phyloP scores from a whole-genome alignment of 192 early-diverging fungal genomes.

The Dissophora ornata region DNA sequence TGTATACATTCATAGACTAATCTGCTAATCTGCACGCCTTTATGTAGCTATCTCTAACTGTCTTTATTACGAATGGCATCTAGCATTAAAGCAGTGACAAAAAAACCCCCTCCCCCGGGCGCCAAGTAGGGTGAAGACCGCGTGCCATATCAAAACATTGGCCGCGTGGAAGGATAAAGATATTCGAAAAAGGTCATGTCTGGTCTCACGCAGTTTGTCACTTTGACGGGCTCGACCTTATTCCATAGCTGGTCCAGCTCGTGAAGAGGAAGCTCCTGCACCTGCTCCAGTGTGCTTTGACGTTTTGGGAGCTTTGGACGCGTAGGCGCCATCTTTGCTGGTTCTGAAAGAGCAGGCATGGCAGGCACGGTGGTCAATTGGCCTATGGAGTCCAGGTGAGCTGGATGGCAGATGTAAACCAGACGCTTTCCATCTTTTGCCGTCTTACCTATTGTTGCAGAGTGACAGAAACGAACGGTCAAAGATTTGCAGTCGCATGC shows the following conservation, averaged over 20 bases:
- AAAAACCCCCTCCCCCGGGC: too few species aligned
- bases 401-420: constrained; percentile 55
- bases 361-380: background rate
- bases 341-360: background rate
- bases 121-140: too few species aligned
- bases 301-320: constrained; percentile 20
- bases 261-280: constrained; percentile 42
- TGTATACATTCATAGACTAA: too few species aligned
- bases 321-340: background rate
- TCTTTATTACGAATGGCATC: too few species aligned
- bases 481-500: too few species aligned
- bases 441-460: constrained; percentile 40
- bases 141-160: constrained; percentile 22
- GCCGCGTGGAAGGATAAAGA: constrained; percentile 35
- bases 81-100: too few species aligned
- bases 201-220: constrained; percentile 16
- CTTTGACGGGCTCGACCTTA: constrained; percentile 24
- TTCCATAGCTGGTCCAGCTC: constrained; percentile 41
- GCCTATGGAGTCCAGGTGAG: constrained; percentile 36
- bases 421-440: constrained; percentile 44
- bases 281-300: constrained; percentile 43
- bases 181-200: constrained; percentile 54
- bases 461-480: too few species aligned
- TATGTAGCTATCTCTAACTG: too few species aligned
- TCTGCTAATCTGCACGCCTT: too few species aligned